Conservation (phyloP, 2,329 filamentous ascomycete genomes). For the Aureobasidium sp. region DNA sequence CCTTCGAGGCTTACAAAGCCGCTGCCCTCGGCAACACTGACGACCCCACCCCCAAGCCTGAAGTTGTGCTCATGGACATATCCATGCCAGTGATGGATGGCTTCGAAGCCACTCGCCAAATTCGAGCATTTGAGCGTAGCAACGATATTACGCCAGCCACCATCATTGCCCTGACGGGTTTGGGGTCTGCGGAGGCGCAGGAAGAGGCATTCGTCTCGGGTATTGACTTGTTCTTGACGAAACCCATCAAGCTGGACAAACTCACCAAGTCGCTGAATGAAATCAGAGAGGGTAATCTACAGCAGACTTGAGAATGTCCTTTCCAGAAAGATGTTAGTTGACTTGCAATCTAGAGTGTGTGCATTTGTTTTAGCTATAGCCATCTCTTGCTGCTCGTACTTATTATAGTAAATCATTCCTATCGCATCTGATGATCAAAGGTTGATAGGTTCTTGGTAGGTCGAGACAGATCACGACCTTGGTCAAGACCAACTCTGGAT, state of each 20-base stretch:
- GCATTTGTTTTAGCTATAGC: too few species aligned
- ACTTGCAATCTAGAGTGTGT: not conserved
- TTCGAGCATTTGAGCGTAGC: slow-evolving; percentile 11
- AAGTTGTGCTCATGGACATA: slow-evolving; percentile 30
- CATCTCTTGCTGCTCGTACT: too few species aligned
- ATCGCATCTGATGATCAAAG: too few species aligned
- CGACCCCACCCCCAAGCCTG: slow-evolving; percentile 13
- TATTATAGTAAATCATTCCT: too few species aligned
- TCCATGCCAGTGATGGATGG: slow-evolving; percentile 23
- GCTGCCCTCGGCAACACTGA: slow-evolving; percentile 8
- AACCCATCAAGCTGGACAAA: slow-evolving; percentile 19
- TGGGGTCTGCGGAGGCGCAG: slow-evolving; percentile 22
- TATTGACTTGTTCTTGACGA: slow-evolving; percentile 25
- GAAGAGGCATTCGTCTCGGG: slow-evolving; percentile 22
- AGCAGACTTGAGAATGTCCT: not conserved
- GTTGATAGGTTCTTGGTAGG: too few species aligned
- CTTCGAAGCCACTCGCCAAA: slow-evolving; percentile 14
- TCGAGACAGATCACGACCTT: too few species aligned
- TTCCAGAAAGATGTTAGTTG: too few species aligned
- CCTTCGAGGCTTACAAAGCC: slow-evolving; percentile 34
- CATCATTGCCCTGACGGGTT: slow-evolving; percentile 23
- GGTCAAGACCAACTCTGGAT: too few species aligned
- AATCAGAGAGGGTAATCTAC: slow-evolving; percentile 14
- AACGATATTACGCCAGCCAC: slow-evolving; percentile 11
- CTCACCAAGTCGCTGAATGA: slow-evolving; percentile 17